Evolutionary conservation across 306 rosid genomes (phyloP), one percentile per base, ranked within the genome.

Genomic region (Gynostemma pentaphyllum): DNA sequence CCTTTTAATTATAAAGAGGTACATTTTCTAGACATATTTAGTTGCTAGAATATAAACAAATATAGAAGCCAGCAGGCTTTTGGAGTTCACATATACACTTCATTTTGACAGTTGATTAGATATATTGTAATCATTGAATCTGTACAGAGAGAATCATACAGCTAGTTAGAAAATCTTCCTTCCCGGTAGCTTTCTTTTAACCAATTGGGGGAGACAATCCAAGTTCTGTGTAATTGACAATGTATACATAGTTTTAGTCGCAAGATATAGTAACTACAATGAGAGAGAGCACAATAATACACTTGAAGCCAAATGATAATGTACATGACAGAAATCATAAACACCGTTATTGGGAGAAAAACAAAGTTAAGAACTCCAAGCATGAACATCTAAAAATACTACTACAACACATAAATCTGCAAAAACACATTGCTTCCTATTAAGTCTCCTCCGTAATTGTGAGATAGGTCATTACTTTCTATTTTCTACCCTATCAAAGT

Each of bases 201-300:
- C 97, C 97, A 90, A 68, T 72, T 64, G 50, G 94, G 82, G 61
- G 90, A 81, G 76, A 87, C 45, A 64, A 90, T 82, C 97, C 97
- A 90, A 64, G 97, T 88, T 71, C 97, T 90, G 45, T 12, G 15
- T 22, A 49, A 66, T 66, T 19, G 14, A 22, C 44, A 19, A 32
- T 18, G 27, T n/a, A 30, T n/a, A 30, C 34, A 5, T 16, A 55
- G 34, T 55, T 55, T 55, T 16, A 55, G 63, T 55, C 4, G 5
- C 28, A 32, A 32, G 40, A 53, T 53, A 15, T 18, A 55, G 27
- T 55, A 55, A 55, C 18, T 9, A 3, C n/a, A n/a, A 50, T 50
- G 32, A 23, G 56, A 24, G 32, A 55, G 44, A 18, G 44, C 44
- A 32, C 44, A 32, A 9, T 32, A 22, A 2, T 37, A 16, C 44